Base-by-base conservation (phyloP, 2,329 filamentous ascomycete species). In the Penicillium sp. region DNA sequence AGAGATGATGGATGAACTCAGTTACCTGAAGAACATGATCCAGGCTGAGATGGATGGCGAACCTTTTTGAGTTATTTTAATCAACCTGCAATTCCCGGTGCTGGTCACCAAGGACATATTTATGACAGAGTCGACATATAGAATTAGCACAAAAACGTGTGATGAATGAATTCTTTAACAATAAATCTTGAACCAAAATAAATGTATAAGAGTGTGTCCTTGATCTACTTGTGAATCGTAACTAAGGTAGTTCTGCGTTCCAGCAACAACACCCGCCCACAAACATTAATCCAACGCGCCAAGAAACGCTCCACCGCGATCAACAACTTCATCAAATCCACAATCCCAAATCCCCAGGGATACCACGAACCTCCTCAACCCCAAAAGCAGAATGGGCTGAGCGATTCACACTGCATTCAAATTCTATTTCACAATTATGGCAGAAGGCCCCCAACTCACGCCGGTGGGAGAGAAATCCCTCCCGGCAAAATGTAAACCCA, bases 1-100 rank as follows among this genome's bases (percentile, higher is more conserved):
- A 60, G 76, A 81, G 60, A 68, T 83, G 56, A 73, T 83, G 64
- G 76, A 79, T 59, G 81, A 83, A 59, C 69, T 83, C 67, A 79
- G 79, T 54, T 83, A 83, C 65, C 68, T 83, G 42, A 78, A 79
- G 24, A 74, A 75, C 52, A 72, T 80, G 57, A 82, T 83, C 33
- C 71, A 74, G 54, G 68, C 68, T 56, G 71, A 68, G 39, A 62
- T 62, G 59, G 62, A 67, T 37, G 67, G 65, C 10, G 54, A 61
- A 45, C 65, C 65, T 6, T 67, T 67, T 33, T 54, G 31, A 44
- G 21, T 42, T n/a, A 49, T 31, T 11, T 19, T 21, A n/a, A 31
- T 37, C 42, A 19, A 39, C 31, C 19, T 35, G n/a, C n/a, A 16
- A 47, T 26, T 24, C 24, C 49, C 29, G 60, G 60, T 56, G 63